Conservation (phyloP, 768 basidiomycete genomes). For the Russula vinacea region DNA sequence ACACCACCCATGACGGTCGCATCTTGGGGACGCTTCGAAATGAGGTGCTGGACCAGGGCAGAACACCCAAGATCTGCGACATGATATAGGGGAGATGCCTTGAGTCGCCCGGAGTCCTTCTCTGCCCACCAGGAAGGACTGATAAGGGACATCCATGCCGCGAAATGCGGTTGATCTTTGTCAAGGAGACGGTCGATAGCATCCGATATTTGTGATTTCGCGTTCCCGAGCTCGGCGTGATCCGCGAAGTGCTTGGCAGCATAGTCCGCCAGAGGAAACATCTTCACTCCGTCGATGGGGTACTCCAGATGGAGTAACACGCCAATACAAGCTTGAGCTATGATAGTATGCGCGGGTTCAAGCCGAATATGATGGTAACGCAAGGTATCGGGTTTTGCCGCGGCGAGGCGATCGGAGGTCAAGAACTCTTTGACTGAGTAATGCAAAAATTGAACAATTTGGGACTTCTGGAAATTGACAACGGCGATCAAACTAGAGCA, state of each 20-base stretch:
- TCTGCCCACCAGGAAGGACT: slow-evolving; percentile 6
- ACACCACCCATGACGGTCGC: neutral
- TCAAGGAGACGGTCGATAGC: neutral
- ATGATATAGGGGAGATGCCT: slow-evolving; percentile 1
- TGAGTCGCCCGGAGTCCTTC: neutral
- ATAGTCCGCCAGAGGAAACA: neutral
- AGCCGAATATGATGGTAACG: neutral
- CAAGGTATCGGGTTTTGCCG: neutral
- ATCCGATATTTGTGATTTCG: neutral
- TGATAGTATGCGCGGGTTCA: neutral
- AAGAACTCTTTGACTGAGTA: neutral
- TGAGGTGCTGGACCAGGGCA: neutral
- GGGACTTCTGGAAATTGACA: neutral
- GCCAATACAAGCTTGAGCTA: slow-evolving; percentile 2
- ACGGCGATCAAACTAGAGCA: slow-evolving; percentile 1
- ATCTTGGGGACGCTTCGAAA: neutral
- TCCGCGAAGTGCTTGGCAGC: neutral
- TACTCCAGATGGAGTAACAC: slow-evolving; percentile 2
- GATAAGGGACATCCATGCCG: slow-evolving; percentile 3
- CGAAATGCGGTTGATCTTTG: neutral
- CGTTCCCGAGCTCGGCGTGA: neutral
- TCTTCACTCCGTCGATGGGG: neutral
- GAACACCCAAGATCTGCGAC: neutral
- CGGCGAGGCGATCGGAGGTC: neutral
- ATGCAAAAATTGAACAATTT: neutral